phyloP scores from a whole-genome alignment of 306 rosid genomes.

The Prunus fruticosa region DNA sequence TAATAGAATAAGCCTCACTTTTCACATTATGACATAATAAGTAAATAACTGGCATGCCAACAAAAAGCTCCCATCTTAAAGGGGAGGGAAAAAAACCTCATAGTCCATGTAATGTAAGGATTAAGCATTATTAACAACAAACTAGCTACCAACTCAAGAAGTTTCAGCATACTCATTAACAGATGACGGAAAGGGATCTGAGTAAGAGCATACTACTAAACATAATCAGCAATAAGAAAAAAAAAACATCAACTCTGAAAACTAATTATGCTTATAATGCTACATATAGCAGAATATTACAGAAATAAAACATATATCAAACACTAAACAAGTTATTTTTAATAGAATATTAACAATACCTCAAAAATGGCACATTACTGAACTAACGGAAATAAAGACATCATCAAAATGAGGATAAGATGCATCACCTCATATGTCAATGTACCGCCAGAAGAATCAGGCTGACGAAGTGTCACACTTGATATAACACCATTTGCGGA shows the following conservation, averaged over 20 bases:
- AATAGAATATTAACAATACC: not conserved
- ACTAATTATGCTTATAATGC: not conserved
- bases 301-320: not conserved
- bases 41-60: not conserved
- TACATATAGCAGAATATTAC: not conserved
- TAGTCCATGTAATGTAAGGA: not conserved
- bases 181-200: not conserved
- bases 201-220: not conserved
- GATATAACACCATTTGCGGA: constrained; percentile 94
- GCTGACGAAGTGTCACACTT: constrained; percentile 91
- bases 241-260: not conserved
- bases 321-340: not conserved
- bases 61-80: not conserved
- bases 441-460: constrained; percentile 84
- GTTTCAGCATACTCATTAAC: not conserved
- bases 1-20: not conserved
- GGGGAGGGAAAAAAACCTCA: too few species aligned
- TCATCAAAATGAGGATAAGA: not conserved
- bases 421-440: constrained; percentile 76
- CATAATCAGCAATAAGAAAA: not conserved
- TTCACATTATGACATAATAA: not conserved
- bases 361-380: not conserved
- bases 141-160: not conserved
- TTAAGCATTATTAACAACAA: not conserved
- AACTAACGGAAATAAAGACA: not conserved